Base-by-base conservation (phyloP, 805 yeast species). In the Teunomyces lycoperdinae region DNA sequence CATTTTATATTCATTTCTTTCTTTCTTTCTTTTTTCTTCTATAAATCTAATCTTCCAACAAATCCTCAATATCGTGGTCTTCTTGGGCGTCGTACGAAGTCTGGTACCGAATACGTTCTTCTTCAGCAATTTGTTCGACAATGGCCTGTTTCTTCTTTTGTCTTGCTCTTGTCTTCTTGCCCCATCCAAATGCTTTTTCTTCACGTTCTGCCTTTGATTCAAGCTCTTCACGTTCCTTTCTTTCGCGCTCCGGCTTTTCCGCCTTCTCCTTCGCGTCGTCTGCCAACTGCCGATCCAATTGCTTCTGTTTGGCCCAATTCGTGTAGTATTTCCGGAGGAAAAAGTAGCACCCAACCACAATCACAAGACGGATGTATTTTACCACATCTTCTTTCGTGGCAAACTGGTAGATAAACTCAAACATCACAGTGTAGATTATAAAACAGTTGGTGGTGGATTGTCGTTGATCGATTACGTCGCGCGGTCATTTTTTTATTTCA, bases 151-250 rank as follows among this genome's bases (percentile, higher is more conserved):
- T 82, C 50, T 72, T 70, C 63, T 80, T 78, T 36, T 80, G 80
- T 49, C 73, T 74, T 53, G 73, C 71, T 70, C 91, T 78, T 5
- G 91, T 85, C 58, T 77, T 76, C 62, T 86, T 87, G 47, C 94
- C 94, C 89, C 90, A 86, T 27, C 94, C 92, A 72, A 86, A 86
- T 4, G 74, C 53, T 33, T 68, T 61, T 31, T 81, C 81, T 54
- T 71, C 75, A 9, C 54, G 43, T 39, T 63, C 59, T 53, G 72
- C 61, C 43, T 54, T 47, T 34, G 57, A 50, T 43, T 59, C 55
- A 17, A 61, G 58, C 35, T 69, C 68, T 38, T 70, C 63, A 42
- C 71, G 64, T 28, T 69, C 74, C 31, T 62, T 58, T 27, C 62
- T 67, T 20, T 68, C 73, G 29, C 60, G 58, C 26, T 64, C 69